Percentiles rank a stretch among this genome's conserved stretches.
Conservation (phyloP, 257 asterid species). For the Rhazya stricta region DNA sequence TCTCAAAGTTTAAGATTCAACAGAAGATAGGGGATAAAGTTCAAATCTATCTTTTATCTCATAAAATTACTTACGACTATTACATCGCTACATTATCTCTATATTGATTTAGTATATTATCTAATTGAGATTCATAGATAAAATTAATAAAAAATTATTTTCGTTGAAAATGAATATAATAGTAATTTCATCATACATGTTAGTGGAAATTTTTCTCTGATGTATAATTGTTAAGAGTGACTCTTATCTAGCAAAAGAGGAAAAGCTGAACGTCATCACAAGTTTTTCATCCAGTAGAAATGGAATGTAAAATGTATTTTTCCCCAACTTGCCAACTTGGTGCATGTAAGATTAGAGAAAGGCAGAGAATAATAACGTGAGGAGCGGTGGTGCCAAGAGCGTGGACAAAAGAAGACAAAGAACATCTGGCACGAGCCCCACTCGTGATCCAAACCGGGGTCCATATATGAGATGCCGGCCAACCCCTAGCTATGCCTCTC, state of each 20-base stretch:
- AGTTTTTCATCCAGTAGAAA: no score
- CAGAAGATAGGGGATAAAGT: not conserved
- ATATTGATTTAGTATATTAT: no score
- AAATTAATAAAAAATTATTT: no score
- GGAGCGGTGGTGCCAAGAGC: not conserved
- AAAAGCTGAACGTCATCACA: not conserved
- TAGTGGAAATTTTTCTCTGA: not conserved
- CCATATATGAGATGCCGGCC: slow-evolving; percentile 7
- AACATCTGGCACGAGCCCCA: slow-evolving; percentile 2
- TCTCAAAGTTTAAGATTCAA: not conserved
- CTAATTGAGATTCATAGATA: no score
- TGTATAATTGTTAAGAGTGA: not conserved
- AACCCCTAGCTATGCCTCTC: slow-evolving; percentile 10
- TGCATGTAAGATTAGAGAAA: no score
- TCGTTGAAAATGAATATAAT: not conserved
- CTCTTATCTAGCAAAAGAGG: not conserved
- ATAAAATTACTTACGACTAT: not conserved
- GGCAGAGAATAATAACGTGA: slow-evolving; percentile 16
- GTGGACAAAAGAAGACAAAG: slow-evolving; percentile 14
- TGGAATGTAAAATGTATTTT: no score
- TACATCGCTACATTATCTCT: not conserved
- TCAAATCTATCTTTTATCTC: not conserved
- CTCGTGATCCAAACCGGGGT: slow-evolving; percentile 18
- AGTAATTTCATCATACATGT: not conserved
- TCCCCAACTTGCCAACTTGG: no score